Conservation (phyloP, 2,329 filamentous ascomycete species). For the Plenodomus biglobosus region DNA sequence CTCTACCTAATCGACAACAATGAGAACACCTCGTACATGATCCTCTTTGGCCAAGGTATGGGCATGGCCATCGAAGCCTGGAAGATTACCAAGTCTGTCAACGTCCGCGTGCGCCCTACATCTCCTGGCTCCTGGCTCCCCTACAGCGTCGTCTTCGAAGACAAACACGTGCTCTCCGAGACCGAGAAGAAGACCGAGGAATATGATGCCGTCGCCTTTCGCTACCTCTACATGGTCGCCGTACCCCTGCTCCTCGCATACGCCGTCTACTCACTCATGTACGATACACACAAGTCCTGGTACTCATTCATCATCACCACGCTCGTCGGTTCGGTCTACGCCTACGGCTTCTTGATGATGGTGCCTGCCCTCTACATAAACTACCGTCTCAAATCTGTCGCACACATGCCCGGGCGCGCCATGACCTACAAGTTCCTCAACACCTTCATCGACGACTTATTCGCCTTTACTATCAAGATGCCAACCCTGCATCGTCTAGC, state of each 20-base stretch:
- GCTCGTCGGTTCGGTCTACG: conserved; percentile 92
- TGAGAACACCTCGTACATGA: conserved; percentile 99
- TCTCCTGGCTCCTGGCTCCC: conserved; percentile 71
- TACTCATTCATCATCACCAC: conserved; percentile 95
- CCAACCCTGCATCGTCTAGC: conserved; percentile 88
- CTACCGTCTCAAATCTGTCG: conserved; percentile 87
- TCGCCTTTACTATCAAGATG: conserved; percentile 99
- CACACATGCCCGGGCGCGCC: conserved; percentile 93
- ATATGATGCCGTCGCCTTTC: conserved; percentile 97
- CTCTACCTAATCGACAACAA: conserved; percentile 96
- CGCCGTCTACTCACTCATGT: conserved; percentile 85
- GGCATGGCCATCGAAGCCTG: conserved; percentile 79
- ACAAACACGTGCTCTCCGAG: conserved; percentile 93
- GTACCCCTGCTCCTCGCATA: conserved; percentile 87
- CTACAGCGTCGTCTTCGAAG: conserved; percentile 82
- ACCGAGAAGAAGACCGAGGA: conserved; percentile 98
- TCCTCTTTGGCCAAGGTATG: conserved; percentile 86
- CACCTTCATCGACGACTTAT: conserved; percentile 98
- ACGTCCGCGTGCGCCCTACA: conserved; percentile 76
- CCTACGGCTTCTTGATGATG: conserved; percentile 99
- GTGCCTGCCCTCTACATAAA: conserved; percentile 97
- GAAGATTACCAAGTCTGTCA: conserved; percentile 95
- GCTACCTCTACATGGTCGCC: conserved; percentile 91
- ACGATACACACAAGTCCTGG: conserved; percentile 97
- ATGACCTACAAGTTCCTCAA: conserved; percentile 99